Evolutionary conservation across 352 stramenopile species (phyloP).

Genomic region (Pythium plurisporium): DNA sequence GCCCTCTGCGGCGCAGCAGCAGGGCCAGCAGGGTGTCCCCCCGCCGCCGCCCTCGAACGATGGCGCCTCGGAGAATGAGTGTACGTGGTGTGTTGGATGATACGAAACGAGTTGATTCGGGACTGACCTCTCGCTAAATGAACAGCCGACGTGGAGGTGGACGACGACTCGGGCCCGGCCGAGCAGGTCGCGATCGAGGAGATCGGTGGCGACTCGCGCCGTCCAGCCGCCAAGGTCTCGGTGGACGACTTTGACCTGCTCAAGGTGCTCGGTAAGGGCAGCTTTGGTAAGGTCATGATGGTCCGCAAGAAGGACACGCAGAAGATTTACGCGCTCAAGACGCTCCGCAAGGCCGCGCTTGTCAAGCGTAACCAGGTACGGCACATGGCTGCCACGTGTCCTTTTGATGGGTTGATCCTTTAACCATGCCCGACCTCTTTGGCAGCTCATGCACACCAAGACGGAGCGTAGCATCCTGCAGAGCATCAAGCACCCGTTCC

Average conservation of each 20-base stretch:
- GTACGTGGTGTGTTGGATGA: background rate
- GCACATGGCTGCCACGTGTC: background rate
- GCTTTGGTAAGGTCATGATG: slow-evolving; percentile 96
- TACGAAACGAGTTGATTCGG: no score
- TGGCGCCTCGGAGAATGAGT: slow-evolving; percentile 44
- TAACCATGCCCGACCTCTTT: background rate
- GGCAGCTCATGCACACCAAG: slow-evolving; percentile 86
- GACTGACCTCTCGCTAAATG: no score
- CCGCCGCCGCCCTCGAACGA: slow-evolving; percentile 12
- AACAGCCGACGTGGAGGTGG: slow-evolving; percentile 56
- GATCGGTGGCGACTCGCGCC: slow-evolving; percentile 51
- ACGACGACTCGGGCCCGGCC: slow-evolving; percentile 74
- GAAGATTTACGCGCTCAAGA: slow-evolving; percentile 96
- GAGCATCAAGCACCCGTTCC: slow-evolving; percentile 91
- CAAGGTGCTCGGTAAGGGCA: slow-evolving; percentile 94
- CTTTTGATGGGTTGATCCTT: background rate
- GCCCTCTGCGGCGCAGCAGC: background rate
- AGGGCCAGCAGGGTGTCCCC: background rate
- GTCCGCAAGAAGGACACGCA: slow-evolving; percentile 92
- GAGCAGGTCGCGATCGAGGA: slow-evolving; percentile 84
- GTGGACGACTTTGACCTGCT: slow-evolving; percentile 92
- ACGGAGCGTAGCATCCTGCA: slow-evolving; percentile 92
- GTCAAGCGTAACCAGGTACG: slow-evolving; percentile 90
- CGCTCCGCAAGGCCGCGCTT: slow-evolving; percentile 89
- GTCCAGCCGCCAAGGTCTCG: slow-evolving; percentile 74